Evolutionary conservation across 2,329 filamentous ascomycete species (phyloP).

Genomic region (Pseudogymnoascus sp.): DNA sequence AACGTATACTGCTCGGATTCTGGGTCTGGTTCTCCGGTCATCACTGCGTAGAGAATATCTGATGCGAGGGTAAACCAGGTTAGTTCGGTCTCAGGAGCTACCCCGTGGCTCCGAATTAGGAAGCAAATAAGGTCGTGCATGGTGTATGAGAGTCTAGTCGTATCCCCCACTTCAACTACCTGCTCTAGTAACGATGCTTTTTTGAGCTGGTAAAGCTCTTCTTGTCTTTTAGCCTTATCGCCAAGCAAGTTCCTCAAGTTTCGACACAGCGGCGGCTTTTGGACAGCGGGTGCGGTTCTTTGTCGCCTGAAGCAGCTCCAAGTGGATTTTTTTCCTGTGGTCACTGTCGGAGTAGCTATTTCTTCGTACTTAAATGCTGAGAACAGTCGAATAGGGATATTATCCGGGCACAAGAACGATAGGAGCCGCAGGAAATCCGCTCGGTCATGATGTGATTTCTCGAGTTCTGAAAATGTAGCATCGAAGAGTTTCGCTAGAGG

Average conservation of each 20-base stretch:
- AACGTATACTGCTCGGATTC: background rate
- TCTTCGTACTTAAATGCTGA: background rate
- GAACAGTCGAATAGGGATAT: background rate
- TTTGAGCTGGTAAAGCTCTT: background rate
- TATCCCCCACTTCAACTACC: background rate
- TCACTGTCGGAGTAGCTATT: background rate
- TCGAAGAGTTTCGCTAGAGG: background rate
- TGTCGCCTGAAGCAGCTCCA: background rate
- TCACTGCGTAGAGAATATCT: background rate
- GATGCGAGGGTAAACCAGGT: background rate
- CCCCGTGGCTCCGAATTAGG: background rate
- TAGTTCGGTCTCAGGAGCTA: background rate
- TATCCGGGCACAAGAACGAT: background rate
- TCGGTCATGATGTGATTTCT: background rate
- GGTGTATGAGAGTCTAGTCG: background rate
- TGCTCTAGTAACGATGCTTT: background rate
- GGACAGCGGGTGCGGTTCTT: background rate
- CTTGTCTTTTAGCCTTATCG: background rate
- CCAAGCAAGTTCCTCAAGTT: background rate
- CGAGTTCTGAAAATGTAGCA: background rate
- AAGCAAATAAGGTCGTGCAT: background rate
- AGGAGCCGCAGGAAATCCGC: background rate
- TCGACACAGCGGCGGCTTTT: background rate
- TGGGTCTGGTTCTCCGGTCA: background rate
- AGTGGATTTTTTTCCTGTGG: background rate